Evolutionary conservation across 441 rosid species (phyloP).

Genomic region (Erodium moschatum): DNA sequence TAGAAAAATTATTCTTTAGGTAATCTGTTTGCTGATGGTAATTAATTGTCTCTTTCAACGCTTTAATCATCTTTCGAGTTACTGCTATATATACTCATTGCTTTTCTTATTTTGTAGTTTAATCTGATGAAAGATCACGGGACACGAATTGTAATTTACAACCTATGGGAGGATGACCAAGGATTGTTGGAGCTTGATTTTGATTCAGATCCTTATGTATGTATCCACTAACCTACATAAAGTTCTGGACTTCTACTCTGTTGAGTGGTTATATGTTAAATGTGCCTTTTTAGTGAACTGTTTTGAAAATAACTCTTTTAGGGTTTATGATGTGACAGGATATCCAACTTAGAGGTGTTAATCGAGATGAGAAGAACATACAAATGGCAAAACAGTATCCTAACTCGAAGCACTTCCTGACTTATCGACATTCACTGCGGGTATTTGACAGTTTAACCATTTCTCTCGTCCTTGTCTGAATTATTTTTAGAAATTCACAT

Average conservation of each 20-base stretch:
- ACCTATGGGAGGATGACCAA: conserved; percentile 75
- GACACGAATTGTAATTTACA: conserved; percentile 53
- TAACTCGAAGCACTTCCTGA: conserved; percentile 57
- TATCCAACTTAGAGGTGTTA: conserved; percentile 72
- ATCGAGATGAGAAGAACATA: conserved; percentile 68
- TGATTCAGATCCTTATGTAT: conserved; percentile 47
- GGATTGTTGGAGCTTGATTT: conserved; percentile 59
- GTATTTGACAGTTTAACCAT: conserved; percentile 25
- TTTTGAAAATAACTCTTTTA: not conserved
- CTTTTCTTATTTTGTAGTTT: conserved; percentile 35
- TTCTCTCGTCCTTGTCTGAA: not conserved
- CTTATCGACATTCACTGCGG: conserved; percentile 71
- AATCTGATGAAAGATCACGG: conserved; percentile 38
- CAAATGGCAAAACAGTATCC: conserved; percentile 54
- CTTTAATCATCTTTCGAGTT: not conserved
- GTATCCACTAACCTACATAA: conserved; percentile 10
- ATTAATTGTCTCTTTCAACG: not conserved
- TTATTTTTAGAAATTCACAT: not conserved
- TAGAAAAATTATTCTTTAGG: no score
- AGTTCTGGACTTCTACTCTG: not conserved
- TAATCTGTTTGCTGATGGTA: no score
- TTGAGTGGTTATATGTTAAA: not conserved
- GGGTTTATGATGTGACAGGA: conserved; percentile 37
- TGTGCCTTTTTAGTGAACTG: not conserved
- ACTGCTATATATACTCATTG: not conserved